A percentile compares a stretch with the other conserved stretches of the same genome.
Conservation (phyloP, 495 filamentous ascomycete genomes). For the Acidiella bohemica region DNA sequence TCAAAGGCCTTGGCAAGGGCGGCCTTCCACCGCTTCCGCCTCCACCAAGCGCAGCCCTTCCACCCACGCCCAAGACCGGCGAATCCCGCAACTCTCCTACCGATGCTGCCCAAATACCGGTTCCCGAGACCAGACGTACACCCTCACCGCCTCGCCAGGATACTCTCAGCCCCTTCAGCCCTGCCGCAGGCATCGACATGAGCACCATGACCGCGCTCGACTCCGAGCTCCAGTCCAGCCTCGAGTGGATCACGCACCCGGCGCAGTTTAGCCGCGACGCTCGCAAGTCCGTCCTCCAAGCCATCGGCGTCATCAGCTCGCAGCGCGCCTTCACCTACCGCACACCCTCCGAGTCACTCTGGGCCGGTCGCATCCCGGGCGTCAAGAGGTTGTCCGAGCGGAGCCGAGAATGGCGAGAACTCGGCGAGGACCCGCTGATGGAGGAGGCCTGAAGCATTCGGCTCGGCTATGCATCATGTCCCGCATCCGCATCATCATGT, state of each 20-base stretch:
- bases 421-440: conserved; percentile 65
- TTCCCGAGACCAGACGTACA: conserved; percentile 24
- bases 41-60: conserved; percentile 24
- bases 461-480: neutral
- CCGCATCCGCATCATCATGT: too few relatives aligned
- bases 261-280: conserved; percentile 92
- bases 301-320: conserved; percentile 88
- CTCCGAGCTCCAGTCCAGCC: conserved; percentile 72
- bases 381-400: conserved; percentile 64
- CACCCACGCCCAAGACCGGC: conserved; percentile 15
- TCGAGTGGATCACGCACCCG: conserved; percentile 99
- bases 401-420: conserved; percentile 76
- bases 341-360: conserved; percentile 69
- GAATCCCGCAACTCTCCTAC: conserved; percentile 3
- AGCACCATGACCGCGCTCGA: conserved; percentile 76
- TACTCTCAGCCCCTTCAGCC: conserved; percentile 41
- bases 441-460: conserved; percentile 43
- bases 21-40: conserved; percentile 84
- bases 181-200: conserved; percentile 59
- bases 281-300: conserved; percentile 88
- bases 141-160: conserved; percentile 34
- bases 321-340: conserved; percentile 92
- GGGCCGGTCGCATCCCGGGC: conserved; percentile 67
- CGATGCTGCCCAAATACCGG: conserved; percentile 16
- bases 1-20: conserved; percentile 91